phyloP scores from a whole-genome alignment of 176 grass and related monocot species.

The Cocos nucifera region DNA sequence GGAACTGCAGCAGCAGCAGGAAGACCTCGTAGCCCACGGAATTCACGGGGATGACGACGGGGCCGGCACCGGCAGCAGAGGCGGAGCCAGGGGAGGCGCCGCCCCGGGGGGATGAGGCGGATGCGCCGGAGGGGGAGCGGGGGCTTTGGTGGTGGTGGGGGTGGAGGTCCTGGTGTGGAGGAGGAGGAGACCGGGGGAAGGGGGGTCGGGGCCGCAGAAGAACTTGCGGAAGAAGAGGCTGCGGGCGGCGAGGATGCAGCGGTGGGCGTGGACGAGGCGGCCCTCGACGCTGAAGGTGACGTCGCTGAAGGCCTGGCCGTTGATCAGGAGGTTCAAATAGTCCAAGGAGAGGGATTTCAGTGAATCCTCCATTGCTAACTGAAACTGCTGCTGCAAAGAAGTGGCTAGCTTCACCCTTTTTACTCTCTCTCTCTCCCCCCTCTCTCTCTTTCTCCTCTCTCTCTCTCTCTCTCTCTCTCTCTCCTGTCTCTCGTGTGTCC shows the following conservation, averaged over 20 bases:
- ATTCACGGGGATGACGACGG: constrained; percentile 67
- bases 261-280: constrained; percentile 88
- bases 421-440: no score
- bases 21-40: constrained; percentile 97
- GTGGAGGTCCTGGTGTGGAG: constrained; percentile 3
- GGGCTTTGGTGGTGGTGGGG: constrained; percentile 41
- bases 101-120: constrained; percentile 42
- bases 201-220: constrained; percentile 64
- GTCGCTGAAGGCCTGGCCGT: constrained; percentile 98
- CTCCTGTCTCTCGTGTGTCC: no score
- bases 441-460: no score
- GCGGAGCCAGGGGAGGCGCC: constrained; percentile 5
- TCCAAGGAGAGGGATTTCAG: constrained; percentile 91
- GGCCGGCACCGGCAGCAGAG: not conserved
- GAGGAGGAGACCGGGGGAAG: constrained; percentile 19
- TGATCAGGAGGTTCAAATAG: constrained; percentile 98
- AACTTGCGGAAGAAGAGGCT: constrained; percentile 98
- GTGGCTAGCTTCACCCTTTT: no score
- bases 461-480: no score
- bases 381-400: no score
- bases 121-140: constrained; percentile 55
- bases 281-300: constrained; percentile 95
- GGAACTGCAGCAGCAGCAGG: constrained; percentile 88
- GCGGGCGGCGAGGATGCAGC: constrained; percentile 93
- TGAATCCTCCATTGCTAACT: constrained; percentile 68